Conservation (phyloP, 2,329 filamentous ascomycete species). For the Dendryphion nanum region DNA sequence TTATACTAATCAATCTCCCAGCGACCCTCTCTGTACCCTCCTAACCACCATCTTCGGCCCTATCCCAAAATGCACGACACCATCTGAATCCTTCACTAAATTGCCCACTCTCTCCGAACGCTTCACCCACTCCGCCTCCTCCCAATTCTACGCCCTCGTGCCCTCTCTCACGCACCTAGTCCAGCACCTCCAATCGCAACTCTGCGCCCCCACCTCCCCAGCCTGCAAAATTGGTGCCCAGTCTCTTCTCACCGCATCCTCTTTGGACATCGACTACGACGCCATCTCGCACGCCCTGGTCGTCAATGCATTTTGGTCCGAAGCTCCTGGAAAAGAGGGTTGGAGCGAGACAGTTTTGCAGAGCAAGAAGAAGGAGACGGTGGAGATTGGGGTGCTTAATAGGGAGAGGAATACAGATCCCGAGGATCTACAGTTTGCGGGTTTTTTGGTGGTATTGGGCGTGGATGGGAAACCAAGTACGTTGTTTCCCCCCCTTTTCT, state of each 20-base stretch:
- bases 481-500: conserved; percentile 8
- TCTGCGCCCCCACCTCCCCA: conserved; percentile 51
- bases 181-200: conserved; percentile 50
- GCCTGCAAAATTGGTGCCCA: conserved; percentile 53
- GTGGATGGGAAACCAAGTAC: conserved; percentile 66
- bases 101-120: conserved; percentile 56
- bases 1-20: background rate
- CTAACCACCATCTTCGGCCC: conserved; percentile 58
- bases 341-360: conserved; percentile 49
- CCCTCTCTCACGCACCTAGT: conserved; percentile 57
- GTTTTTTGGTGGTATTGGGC: conserved; percentile 75
- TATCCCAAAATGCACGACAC: conserved; percentile 55
- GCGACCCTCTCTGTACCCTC: conserved; percentile 52
- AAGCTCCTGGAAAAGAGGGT: conserved; percentile 18
- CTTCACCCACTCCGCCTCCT: conserved; percentile 61
- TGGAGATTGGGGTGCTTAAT: conserved; percentile 79
- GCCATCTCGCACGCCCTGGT: conserved; percentile 64
- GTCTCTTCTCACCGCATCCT: conserved; percentile 55
- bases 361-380: conserved; percentile 48
- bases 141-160: conserved; percentile 70
- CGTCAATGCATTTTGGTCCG: conserved; percentile 63
- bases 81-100: conserved; percentile 60
- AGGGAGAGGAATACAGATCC: conserved; percentile 63
- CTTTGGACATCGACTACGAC: conserved; percentile 77
- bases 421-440: conserved; percentile 75